Base-by-base conservation (phyloP, 208 protist genomes). In the Wallacemonas sp. region DNA sequence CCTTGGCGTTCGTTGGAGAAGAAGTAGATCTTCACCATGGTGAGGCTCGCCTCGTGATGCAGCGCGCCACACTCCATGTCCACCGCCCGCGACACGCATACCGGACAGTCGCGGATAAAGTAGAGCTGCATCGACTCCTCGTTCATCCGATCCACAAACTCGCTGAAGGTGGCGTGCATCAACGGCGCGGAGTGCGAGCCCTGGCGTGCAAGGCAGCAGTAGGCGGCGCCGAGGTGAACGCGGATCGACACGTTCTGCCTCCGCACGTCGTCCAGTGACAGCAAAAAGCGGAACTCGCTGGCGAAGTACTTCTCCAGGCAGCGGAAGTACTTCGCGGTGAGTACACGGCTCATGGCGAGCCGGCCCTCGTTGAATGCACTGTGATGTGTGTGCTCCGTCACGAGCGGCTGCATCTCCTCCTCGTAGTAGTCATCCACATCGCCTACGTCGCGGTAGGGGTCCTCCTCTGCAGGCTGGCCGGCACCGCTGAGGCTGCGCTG, bases 71-170 rank as follows among this genome's bases (percentile, higher is more conserved):
- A 89, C 68, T 90, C 78, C 64, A 78, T 81, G 58, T 92, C 81
- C 41, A 94, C 85, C 1, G 85, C 89, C 30, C 85, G 85, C 26
- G 85, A 91, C 41, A 94, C 83, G 67, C 83, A 92, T 13, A 68
- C 68, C 13, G 89, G 89, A 38, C 83, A 87, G 66, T 94, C 89
- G 24, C 78, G 79, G 32, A 94, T 76, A 54, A 94, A 94, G 63
- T 92, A 94, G 42, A 94, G 53, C 74, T 94, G 85, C 83, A 94
- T 85, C 38, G 78, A 87, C 72, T 94, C 83, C 22, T 91, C 79
- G 70, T 89, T 89, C 81, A 92, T 92, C 38, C 83, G 83, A 63
- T 89, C 81, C 8, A 94, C 85, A 60, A 94, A 91, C 70, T 92
- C 76, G 39, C 75, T 75, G 58, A 94, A 92, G 10, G 83, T 86